Percentiles rank a stretch among this genome's conserved stretches.
These are phyloP conservation scores for Coemansia sp. DNA, from an alignment of 192 early-diverging fungal species.

Conservation along the genomic window DNA sequence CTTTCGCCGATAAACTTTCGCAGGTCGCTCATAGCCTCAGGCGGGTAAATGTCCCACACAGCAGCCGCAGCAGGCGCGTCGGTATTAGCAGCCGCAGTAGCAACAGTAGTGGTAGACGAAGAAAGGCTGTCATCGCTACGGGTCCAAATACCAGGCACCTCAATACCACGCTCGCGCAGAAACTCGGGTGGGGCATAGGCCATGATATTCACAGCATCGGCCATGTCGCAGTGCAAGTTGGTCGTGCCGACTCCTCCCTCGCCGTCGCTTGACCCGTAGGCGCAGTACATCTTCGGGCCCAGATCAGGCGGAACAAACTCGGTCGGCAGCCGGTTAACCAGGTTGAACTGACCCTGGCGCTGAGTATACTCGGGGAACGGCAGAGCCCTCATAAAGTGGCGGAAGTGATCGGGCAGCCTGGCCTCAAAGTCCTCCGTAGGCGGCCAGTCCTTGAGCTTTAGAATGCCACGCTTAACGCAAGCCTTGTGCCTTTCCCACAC, in stretches of 20 bases:
- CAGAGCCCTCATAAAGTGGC: constrained; percentile 60
- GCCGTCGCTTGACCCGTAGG: constrained; percentile 63
- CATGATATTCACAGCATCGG: constrained; percentile 82
- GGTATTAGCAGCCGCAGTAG: no score
- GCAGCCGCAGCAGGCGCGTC: constrained; percentile 44
- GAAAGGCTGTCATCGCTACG: neutral
- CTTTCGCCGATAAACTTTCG: constrained; percentile 41
- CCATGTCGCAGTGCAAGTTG: constrained; percentile 76
- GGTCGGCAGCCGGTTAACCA: constrained; percentile 61
- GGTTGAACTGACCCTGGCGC: constrained; percentile 59
- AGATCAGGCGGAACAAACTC: constrained; percentile 67
- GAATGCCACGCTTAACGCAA: constrained; percentile 28
- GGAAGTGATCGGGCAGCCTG: constrained; percentile 60
- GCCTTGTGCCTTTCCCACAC: constrained; percentile 28
- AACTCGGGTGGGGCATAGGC: constrained; percentile 48
- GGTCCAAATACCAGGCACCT: constrained; percentile 19
- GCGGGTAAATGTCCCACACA: constrained; percentile 70
- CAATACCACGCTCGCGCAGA: constrained; percentile 15
- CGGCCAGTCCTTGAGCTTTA: constrained; percentile 71
- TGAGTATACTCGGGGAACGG: constrained; percentile 63
- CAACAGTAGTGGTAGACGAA: neutral
- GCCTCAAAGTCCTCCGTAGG: constrained; percentile 59
- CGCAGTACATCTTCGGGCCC: constrained; percentile 78
- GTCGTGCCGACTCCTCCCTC: constrained; percentile 66
- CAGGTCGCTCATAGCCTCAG: constrained; percentile 33